Conservation (phyloP, 176 grass and related monocot species). For the Leersia perrieri region DNA sequence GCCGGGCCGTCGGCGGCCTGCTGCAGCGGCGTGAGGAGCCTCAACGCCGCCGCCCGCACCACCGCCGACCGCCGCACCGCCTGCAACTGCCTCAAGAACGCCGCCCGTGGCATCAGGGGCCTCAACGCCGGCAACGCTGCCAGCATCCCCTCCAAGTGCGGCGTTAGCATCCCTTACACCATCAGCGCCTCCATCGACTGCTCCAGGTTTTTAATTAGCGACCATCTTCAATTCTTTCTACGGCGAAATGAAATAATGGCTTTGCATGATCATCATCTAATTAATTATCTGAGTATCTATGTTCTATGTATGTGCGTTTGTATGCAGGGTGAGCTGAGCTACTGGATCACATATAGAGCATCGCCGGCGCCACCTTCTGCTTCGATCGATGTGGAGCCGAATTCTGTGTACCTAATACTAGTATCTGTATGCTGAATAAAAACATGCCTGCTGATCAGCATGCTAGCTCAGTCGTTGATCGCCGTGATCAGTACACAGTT, state of each 20-base stretch:
- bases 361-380: too few relatives aligned
- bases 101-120: neutral
- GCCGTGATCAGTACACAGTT: neutral
- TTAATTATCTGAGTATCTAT: too few relatives aligned
- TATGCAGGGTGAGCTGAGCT: slow-evolving; percentile 1
- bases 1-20: neutral
- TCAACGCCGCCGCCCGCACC: neutral
- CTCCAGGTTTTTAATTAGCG: slow-evolving; percentile 4
- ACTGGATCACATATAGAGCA: neutral
- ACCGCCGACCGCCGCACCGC: slow-evolving; percentile 33
- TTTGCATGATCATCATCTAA: neutral
- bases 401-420: neutral
- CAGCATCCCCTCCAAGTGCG: slow-evolving; percentile 46
- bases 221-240: too few relatives aligned
- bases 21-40: slow-evolving; percentile 38
- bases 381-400: neutral
- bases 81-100: slow-evolving; percentile 40
- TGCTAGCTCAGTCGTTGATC: neutral
- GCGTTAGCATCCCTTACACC: slow-evolving; percentile 45
- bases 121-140: slow-evolving; percentile 36
- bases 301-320: neutral
- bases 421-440: neutral
- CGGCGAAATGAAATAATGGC: too few relatives aligned
- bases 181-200: slow-evolving; percentile 57
- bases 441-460: too few relatives aligned